Base-by-base conservation (phyloP, 805 yeast species). In the Candida namnaoensis region DNA sequence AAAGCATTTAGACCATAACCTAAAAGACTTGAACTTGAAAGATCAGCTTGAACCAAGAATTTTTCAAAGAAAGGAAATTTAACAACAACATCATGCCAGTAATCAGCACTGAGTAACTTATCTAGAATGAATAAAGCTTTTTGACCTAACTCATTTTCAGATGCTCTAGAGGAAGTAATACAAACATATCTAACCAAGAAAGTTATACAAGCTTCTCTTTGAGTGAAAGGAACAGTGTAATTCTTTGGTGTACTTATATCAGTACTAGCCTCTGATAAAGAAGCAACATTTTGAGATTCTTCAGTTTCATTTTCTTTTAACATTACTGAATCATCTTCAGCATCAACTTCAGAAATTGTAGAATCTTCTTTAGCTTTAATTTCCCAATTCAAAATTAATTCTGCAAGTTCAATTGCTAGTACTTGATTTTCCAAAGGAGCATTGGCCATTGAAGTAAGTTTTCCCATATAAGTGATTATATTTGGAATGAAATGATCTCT, bases 401-500 rank as follows among this genome's bases (percentile, higher is more conserved):
- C 95, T 0, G 96, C 95, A 43, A 93, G 63, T 48, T 91, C 98
- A 44, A 91, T 84, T 0, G 96, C 96, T 46, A 91, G 64, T 0
- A 77, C 69, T 56, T 88, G 97, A 50, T 83, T 86, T 47, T 91
- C 96, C 23, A 78, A 56, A 1, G 87, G 80, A 4, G 93, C 80
- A 50, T 82, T 85, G 5, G 88, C 79, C 52, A 80, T 66, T 38
- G 87, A 78, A 0, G 95, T 84, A 40, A 93, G 66, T 54, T 88
- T 88, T 13, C 95, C 95, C 88, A 93, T 85, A 1, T 95, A 95
- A 4, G 90, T 78, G 40, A 93, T 85, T 42, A 91, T 85, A 49
- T 84, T 86, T 3, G 95, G 83, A 44, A 88, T 78, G 53, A 91
- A 93, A 42, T 88, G 87, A 50, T 88, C 96, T 42, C 98, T 72